A percentile compares a stretch with the other conserved stretches of the same genome.
Conservation (phyloP, 208 protist genomes). For the Trypanosoma lewisi region DNA sequence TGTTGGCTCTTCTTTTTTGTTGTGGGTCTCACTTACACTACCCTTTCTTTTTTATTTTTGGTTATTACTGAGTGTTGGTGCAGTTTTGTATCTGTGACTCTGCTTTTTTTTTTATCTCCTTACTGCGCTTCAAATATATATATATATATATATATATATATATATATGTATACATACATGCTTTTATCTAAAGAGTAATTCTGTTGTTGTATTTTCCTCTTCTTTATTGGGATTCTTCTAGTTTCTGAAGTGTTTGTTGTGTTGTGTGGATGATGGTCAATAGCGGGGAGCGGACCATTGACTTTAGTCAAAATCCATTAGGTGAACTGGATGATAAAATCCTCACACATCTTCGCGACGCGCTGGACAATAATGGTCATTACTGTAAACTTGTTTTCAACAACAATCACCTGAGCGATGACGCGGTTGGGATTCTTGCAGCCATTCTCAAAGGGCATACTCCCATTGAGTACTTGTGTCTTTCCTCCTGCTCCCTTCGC, state of each 20-base stretch:
- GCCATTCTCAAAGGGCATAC: constrained; percentile 54
- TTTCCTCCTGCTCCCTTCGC: constrained; percentile 49
- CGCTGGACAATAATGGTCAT: constrained; percentile 46
- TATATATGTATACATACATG: too few relatives aligned
- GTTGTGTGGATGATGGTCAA: constrained; percentile 25
- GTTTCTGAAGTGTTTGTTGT: neutral
- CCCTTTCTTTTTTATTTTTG: too few relatives aligned
- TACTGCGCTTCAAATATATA: too few relatives aligned
- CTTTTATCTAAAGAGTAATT: too few relatives aligned
- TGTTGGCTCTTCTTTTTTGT: too few relatives aligned
- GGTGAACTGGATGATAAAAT: constrained; percentile 48
- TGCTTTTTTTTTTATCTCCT: too few relatives aligned
- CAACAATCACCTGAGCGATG: constrained; percentile 54
- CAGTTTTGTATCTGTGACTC: too few relatives aligned
- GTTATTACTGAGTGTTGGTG: too few relatives aligned
- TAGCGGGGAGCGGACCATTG: constrained; percentile 30
- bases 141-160: too few relatives aligned
- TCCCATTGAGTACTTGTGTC: constrained; percentile 45
- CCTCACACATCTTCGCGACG: constrained; percentile 43
- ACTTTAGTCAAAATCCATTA: constrained; percentile 61
- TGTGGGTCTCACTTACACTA: too few relatives aligned
- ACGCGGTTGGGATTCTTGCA: constrained; percentile 55
- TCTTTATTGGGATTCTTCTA: neutral
- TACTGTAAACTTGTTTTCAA: constrained; percentile 59
- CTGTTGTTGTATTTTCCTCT: neutral